Percentiles rank a stretch among this genome's conserved stretches.
phyloP scores from a whole-genome alignment of 1,284 basidiomycete species.

The Ustilago crameri region DNA sequence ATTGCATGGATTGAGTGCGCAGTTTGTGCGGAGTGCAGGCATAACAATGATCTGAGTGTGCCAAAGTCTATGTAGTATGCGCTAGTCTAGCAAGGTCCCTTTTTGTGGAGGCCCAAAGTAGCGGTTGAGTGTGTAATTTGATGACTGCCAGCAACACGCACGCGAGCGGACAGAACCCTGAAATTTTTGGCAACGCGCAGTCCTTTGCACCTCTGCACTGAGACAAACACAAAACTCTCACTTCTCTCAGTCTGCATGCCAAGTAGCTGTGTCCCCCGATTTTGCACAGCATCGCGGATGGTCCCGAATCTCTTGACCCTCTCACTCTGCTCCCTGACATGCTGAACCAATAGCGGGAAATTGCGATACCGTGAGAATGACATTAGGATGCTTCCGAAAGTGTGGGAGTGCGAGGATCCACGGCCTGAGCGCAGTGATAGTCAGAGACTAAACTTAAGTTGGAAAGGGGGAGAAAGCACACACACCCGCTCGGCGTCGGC shows the following conservation, averaged over 20 bases:
- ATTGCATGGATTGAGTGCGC: no score
- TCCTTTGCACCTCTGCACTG: neutral
- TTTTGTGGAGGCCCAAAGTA: neutral
- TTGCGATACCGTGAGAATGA: no score
- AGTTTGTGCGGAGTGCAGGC: no score
- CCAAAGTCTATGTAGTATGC: no score
- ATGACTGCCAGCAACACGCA: neutral
- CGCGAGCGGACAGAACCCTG: neutral
- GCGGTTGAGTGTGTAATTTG: neutral
- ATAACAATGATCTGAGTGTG: no score
- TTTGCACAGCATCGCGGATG: neutral
- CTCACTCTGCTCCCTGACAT: no score
- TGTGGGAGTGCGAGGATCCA: no score
- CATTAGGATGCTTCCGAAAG: no score
- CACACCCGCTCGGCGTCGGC: conserved; percentile 6
- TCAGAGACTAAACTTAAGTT: neutral
- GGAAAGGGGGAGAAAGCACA: neutral
- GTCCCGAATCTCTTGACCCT: no score
- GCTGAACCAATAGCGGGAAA: neutral
- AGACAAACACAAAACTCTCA: neutral
- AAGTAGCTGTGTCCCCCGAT: neutral
- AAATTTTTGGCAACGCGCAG: neutral
- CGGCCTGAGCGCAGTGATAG: neutral
- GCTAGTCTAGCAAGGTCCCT: no score
- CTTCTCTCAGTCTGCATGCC: neutral